phyloP scores from a whole-genome alignment of 352 stramenopile genomes.

The Thraustochytrium striatum region DNA sequence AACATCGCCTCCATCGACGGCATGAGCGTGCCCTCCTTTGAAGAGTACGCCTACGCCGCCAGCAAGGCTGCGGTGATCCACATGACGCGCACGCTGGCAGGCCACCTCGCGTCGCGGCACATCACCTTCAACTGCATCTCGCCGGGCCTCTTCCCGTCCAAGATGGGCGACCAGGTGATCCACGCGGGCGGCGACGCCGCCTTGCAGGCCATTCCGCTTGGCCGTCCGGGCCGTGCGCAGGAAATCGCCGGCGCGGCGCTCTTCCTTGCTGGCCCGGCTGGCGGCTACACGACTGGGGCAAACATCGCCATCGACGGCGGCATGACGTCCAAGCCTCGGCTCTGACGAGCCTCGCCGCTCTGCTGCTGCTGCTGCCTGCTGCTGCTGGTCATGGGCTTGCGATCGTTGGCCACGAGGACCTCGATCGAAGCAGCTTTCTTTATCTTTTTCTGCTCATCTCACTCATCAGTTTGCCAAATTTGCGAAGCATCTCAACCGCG shows the following conservation, averaged over 20 bases:
- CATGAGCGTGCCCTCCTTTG: constrained; percentile 70
- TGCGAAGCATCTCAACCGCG: neutral
- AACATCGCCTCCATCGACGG: too few species aligned
- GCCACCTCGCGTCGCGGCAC: constrained; percentile 73
- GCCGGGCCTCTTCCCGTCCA: constrained; percentile 80
- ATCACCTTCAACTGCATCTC: constrained; percentile 91
- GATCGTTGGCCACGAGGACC: too few species aligned
- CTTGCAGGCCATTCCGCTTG: constrained; percentile 66
- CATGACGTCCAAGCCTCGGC: neutral
- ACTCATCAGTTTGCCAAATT: neutral
- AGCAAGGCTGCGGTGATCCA: constrained; percentile 88
- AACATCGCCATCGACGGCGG: neutral
- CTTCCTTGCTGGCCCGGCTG: neutral
- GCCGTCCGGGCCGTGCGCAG: constrained; percentile 69
- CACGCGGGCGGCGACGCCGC: constrained; percentile 57
- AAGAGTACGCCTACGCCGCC: constrained; percentile 83
- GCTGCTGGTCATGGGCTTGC: too few species aligned
- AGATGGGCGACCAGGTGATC: constrained; percentile 75
- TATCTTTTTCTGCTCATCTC: neutral
- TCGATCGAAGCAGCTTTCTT: too few species aligned
- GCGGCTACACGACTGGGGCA: neutral
- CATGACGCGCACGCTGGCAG: constrained; percentile 79
- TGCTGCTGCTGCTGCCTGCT: too few species aligned
- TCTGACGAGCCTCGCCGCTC: neutral
- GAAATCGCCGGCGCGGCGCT: constrained; percentile 58